phyloP scores from a whole-genome alignment of 73 alveolate species.

The Paramecium pentaurelia region DNA sequence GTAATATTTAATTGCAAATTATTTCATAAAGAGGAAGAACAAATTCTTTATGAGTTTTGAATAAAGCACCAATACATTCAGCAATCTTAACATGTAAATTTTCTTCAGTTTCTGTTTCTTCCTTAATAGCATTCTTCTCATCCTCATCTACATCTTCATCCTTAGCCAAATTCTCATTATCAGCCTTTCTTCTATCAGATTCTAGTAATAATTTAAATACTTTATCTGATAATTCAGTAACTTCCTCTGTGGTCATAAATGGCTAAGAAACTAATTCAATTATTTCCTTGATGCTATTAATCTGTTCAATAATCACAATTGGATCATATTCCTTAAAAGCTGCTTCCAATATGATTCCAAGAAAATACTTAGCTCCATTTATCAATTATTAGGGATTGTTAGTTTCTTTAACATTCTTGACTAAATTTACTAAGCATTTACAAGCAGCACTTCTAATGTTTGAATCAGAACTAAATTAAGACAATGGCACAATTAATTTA shows the following conservation, averaged over 20 bases:
- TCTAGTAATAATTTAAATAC: slow-evolving; percentile 63
- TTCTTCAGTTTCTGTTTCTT: slow-evolving; percentile 79
- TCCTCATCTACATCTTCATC: slow-evolving; percentile 79
- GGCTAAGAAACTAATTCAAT: slow-evolving; percentile 49
- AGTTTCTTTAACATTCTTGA: slow-evolving; percentile 66
- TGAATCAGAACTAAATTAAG: slow-evolving; percentile 67
- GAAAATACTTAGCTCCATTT: slow-evolving; percentile 34
- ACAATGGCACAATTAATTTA: slow-evolving; percentile 65
- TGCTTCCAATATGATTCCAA: slow-evolving; percentile 68
- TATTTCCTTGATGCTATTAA: slow-evolving; percentile 68
- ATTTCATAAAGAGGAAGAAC: slow-evolving; percentile 25
- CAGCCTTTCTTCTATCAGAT: slow-evolving; percentile 70
- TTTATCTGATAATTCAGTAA: slow-evolving; percentile 53
- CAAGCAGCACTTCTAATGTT: slow-evolving; percentile 80
- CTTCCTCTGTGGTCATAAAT: slow-evolving; percentile 60
- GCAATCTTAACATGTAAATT: slow-evolving; percentile 75
- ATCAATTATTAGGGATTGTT: slow-evolving; percentile 11
- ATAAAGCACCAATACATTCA: slow-evolving; percentile 77
- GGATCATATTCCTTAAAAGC: slow-evolving; percentile 75
- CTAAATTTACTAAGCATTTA: slow-evolving; percentile 70
- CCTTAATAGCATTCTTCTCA: slow-evolving; percentile 69
- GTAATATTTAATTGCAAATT: slow-evolving; percentile 41
- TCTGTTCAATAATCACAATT: slow-evolving; percentile 65
- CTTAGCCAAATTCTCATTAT: slow-evolving; percentile 65
- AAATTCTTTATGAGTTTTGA: slow-evolving; percentile 78